A percentile compares a stretch with the other conserved stretches of the same genome.
phyloP scores from a whole-genome alignment of 2,329 filamentous ascomycete genomes.

The Claviceps pazoutovae region DNA sequence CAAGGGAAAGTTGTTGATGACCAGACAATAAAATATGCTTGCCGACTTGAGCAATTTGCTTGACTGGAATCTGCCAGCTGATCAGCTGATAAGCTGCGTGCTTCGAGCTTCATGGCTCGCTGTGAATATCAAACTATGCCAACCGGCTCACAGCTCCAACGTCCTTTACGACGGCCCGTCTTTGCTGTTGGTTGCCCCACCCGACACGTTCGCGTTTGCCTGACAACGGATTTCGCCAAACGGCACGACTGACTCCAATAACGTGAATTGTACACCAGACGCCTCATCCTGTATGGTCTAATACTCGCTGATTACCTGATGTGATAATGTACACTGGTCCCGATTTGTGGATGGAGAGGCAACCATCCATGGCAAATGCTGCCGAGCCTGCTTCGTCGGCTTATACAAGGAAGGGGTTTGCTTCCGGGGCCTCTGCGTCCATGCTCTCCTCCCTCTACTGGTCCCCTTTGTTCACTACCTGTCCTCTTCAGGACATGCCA shows the following conservation, averaged over 20 bases:
- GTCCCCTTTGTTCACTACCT: constrained; percentile 6
- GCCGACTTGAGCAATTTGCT: background rate
- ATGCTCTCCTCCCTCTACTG: background rate
- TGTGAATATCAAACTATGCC: background rate
- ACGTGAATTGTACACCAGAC: constrained; percentile 19
- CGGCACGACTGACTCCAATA: constrained; percentile 4
- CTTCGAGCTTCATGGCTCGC: background rate
- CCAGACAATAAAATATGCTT: background rate
- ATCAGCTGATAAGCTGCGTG: background rate
- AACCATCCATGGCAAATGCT: constrained; percentile 21
- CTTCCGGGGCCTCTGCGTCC: background rate
- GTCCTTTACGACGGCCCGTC: background rate
- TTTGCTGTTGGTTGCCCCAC: background rate
- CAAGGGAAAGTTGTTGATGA: background rate
- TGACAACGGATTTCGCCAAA: background rate
- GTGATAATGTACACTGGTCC: constrained; percentile 37
- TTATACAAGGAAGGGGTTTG: constrained; percentile 17
- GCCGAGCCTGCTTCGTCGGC: constrained; percentile 15
- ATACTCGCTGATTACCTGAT: constrained; percentile 29
- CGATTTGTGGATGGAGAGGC: constrained; percentile 33
- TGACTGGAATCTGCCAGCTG: background rate
- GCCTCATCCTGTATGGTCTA: constrained; percentile 27
- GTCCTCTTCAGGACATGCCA: background rate
- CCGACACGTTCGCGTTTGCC: background rate
- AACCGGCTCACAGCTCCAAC: background rate